These are phyloP conservation scores for Neurospora sp. DNA, from an alignment of 495 filamentous ascomycete genomes.

Conservation along the genomic window DNA sequence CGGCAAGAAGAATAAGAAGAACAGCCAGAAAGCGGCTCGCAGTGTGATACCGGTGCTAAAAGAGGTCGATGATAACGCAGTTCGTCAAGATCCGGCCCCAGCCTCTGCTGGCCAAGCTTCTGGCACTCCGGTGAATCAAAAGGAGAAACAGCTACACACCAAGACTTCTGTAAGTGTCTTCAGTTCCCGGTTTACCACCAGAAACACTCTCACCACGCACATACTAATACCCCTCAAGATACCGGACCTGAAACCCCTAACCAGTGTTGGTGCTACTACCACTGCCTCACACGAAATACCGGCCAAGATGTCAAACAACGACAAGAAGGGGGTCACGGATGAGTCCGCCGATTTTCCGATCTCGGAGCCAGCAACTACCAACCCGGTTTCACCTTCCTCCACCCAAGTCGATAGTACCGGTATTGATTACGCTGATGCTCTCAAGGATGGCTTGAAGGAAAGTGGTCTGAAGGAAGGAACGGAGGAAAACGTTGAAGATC, in stretches of 20 bases:
- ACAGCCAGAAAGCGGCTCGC: neutral
- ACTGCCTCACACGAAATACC: neutral
- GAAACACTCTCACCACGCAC: neutral
- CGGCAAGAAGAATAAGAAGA: constrained; percentile 7
- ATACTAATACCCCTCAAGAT: neutral
- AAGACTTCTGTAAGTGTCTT: constrained; percentile 4
- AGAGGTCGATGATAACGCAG: constrained; percentile 13
- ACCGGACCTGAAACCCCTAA: neutral
- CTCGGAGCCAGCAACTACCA: neutral
- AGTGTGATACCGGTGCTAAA: constrained; percentile 1
- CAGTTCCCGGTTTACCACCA: neutral
- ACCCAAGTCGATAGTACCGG: neutral
- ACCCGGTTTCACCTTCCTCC: neutral
- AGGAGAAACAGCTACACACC: neutral
- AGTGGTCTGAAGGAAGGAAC: constrained; percentile 1
- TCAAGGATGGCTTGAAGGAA: neutral
- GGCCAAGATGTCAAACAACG: neutral
- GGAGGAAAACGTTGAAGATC: constrained; percentile 10
- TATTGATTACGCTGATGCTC: neutral
- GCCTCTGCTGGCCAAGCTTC: neutral
- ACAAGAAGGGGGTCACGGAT: neutral
- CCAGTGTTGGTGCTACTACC: neutral
- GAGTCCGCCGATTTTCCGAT: constrained; percentile 3
- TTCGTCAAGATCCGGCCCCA: neutral
- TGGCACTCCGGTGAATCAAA: neutral